Evolutionary conservation across 805 yeast species (phyloP).

Genomic region (Metschnikowia kofuensis): DNA sequence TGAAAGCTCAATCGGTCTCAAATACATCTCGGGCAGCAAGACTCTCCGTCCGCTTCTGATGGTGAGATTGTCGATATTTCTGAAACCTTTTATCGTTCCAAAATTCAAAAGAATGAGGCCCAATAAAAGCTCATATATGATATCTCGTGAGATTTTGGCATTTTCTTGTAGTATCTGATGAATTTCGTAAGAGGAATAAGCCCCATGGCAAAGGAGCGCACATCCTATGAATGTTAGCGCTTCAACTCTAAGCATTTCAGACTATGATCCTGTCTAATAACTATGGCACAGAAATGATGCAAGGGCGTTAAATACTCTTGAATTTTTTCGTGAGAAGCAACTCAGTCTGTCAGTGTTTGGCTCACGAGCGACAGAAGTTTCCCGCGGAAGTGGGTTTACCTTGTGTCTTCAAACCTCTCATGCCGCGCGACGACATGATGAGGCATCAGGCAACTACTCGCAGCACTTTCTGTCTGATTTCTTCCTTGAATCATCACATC

Average conservation of each 20-base stretch:
- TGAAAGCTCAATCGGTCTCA: constrained; percentile 46
- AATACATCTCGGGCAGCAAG: constrained; percentile 26
- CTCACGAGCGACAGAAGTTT: too few relatives aligned
- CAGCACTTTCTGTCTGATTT: too few relatives aligned
- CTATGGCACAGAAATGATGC: neutral
- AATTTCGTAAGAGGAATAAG: constrained; percentile 53
- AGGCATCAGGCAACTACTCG: too few relatives aligned
- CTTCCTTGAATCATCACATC: too few relatives aligned
- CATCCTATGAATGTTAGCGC: constrained; percentile 4
- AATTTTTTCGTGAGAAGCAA: too few relatives aligned
- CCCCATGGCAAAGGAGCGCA: constrained; percentile 43
- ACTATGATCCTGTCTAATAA: neutral
- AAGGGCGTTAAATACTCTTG: too few relatives aligned
- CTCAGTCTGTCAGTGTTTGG: too few relatives aligned
- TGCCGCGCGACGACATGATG: too few relatives aligned
- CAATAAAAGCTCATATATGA: constrained; percentile 47
- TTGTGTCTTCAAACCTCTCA: too few relatives aligned
- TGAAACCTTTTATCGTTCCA: constrained; percentile 35
- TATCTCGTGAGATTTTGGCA: constrained; percentile 41
- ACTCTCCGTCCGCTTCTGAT: constrained; percentile 26
- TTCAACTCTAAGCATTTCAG: neutral
- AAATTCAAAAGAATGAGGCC: constrained; percentile 45
- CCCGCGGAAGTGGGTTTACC: too few relatives aligned
- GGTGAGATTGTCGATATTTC: constrained; percentile 13
- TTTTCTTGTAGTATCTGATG: constrained; percentile 35